Evolutionary conservation across 305 asterid genomes (phyloP).

Genomic region (Striga hermonthica): DNA sequence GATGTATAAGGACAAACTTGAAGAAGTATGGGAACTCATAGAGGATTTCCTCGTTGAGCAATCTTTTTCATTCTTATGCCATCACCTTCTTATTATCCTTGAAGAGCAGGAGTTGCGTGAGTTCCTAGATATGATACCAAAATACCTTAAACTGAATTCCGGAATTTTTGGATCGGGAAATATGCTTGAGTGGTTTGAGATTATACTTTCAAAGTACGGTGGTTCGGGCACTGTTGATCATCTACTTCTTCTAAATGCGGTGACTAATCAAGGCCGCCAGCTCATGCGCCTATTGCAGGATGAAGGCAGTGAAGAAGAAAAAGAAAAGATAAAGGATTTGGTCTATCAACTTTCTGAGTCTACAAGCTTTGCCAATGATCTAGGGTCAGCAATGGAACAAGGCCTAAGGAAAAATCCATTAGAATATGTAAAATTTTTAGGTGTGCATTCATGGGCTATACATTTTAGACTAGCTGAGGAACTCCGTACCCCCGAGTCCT

Average conservation of each 20-base stretch:
- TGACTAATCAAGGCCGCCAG: conserved; percentile 66
- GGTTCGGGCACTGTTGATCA: conserved; percentile 45
- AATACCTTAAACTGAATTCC: conserved; percentile 54
- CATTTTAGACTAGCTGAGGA: conserved; percentile 57
- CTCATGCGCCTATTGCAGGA: conserved; percentile 67
- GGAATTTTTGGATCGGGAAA: conserved; percentile 37
- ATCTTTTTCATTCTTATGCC: conserved; percentile 77
- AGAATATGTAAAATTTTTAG: conserved; percentile 48
- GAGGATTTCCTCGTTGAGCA: conserved; percentile 75
- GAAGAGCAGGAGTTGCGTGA: conserved; percentile 65
- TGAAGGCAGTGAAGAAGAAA: conserved; percentile 60
- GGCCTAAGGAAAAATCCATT: conserved; percentile 39
- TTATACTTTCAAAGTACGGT: conserved; percentile 51
- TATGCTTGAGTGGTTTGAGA: conserved; percentile 58
- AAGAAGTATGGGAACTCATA: conserved; percentile 72
- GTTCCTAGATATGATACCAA: conserved; percentile 61
- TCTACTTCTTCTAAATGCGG: conserved; percentile 66
- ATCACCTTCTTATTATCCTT: conserved; percentile 80
- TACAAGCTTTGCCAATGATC: conserved; percentile 41
- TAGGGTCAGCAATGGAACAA: conserved; percentile 45
- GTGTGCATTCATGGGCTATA: conserved; percentile 71
- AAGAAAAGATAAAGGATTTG: conserved; percentile 45
- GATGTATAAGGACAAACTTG: conserved; percentile 74
- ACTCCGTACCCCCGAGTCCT: conserved; percentile 48
- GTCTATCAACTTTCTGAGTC: conserved; percentile 46